These are phyloP conservation scores for Spathaspora passalidarum DNA, from an alignment of 805 yeast genomes.

Conservation along the genomic window DNA sequence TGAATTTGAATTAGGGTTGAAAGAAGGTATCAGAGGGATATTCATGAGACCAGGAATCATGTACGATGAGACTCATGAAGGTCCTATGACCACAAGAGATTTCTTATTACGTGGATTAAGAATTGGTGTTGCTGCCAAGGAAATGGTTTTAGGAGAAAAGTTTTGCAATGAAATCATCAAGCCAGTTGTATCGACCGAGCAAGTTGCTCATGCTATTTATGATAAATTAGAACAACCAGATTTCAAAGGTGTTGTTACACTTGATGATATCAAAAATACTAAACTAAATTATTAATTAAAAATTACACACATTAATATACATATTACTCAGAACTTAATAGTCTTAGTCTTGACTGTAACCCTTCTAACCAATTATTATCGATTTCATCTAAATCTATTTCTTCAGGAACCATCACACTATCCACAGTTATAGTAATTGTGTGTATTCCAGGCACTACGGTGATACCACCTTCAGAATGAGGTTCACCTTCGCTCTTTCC, in stretches of 20 bases:
- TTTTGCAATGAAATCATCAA: constrained; percentile 46
- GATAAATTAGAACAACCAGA: constrained; percentile 45
- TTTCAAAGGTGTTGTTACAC: constrained; percentile 11
- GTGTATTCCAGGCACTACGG: background rate
- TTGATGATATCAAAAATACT: constrained; percentile 15
- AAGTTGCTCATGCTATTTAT: constrained; percentile 59
- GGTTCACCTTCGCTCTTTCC: constrained; percentile 1
- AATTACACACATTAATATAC: background rate
- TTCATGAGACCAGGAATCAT: constrained; percentile 80
- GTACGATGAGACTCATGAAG: constrained; percentile 50
- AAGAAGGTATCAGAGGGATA: constrained; percentile 53
- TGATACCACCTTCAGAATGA: background rate
- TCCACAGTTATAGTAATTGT: constrained; percentile 16
- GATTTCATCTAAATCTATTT: constrained; percentile 19
- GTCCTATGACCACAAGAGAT: constrained; percentile 33
- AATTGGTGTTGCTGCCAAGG: constrained; percentile 43
- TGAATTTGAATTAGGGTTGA: constrained; percentile 53
- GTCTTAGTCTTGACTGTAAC: constrained; percentile 13
- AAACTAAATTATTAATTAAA: background rate
- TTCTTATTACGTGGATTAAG: constrained; percentile 42
- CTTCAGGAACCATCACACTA: constrained; percentile 20
- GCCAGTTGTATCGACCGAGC: constrained; percentile 65
- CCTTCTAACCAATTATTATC: constrained; percentile 28
- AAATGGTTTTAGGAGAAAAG: constrained; percentile 35
- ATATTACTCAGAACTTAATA: background rate